These are phyloP conservation scores for Picochlorum sp. DNA, from an alignment of 139 green algal genomes.

Conservation along the genomic window DNA sequence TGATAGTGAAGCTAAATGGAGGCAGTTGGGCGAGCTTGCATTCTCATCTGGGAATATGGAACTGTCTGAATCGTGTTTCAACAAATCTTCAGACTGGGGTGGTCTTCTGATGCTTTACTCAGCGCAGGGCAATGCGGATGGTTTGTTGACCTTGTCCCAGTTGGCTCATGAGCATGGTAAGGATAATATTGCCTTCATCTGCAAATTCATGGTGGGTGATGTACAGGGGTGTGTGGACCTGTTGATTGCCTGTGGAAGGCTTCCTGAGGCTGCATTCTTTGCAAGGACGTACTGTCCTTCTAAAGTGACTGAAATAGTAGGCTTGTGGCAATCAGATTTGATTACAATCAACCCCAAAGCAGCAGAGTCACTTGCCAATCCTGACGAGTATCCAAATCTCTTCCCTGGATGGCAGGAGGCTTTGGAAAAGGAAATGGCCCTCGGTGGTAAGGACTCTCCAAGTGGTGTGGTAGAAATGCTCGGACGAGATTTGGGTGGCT, in stretches of 20 bases:
- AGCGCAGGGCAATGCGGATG: conserved; percentile 24
- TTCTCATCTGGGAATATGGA: conserved; percentile 55
- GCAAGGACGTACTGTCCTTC: conserved; percentile 82
- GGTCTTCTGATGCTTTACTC: conserved; percentile 81
- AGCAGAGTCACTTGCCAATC: conserved; percentile 91
- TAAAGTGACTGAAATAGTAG: conserved; percentile 59
- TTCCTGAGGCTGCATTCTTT: conserved; percentile 95
- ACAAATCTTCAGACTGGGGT: conserved; percentile 64
- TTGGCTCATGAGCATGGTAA: conserved; percentile 31
- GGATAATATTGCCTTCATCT: conserved; percentile 48
- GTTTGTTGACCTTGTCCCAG: conserved; percentile 30
- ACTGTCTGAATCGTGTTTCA: conserved; percentile 64
- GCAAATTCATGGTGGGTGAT: conserved; percentile 72
- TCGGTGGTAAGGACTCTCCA: not conserved
- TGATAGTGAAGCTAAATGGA: conserved; percentile 81
- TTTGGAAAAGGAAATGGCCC: conserved; percentile 50
- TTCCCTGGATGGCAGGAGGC: conserved; percentile 86
- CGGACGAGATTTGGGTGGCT: not conserved
- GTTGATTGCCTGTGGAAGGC: conserved; percentile 51
- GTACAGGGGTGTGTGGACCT: conserved; percentile 75
- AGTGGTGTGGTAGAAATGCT: not conserved
- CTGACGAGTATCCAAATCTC: conserved; percentile 89
- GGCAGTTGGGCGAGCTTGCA: conserved; percentile 86
- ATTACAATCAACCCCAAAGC: conserved; percentile 88
- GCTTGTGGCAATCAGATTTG: conserved; percentile 86